Evolutionary conservation across 129 eudicot genomes (phyloP).

Genomic region (Apium graveolens): DNA sequence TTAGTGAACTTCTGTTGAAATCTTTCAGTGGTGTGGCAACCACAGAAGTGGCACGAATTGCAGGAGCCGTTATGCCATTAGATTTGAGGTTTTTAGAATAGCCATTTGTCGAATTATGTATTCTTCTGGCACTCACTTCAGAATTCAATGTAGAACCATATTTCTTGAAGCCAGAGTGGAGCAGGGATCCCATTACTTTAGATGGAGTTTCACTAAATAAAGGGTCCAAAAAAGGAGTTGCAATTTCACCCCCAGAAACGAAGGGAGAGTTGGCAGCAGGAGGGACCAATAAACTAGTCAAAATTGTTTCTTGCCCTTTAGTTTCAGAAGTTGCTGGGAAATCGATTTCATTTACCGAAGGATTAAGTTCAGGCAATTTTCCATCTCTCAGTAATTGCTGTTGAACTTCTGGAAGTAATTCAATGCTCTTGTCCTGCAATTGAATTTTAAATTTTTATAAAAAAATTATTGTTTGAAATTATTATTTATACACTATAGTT

Average conservation of each 20-base stretch:
- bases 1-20: slow-evolving; percentile 35
- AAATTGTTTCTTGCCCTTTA: slow-evolving; percentile 31
- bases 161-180: slow-evolving; percentile 11
- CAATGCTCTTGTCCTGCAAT: slow-evolving; percentile 58
- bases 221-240: slow-evolving; percentile 25
- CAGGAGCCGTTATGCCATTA: slow-evolving; percentile 29
- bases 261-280: slow-evolving; percentile 28
- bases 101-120: slow-evolving; percentile 21
- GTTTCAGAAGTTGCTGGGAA: slow-evolving; percentile 21
- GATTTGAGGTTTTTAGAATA: slow-evolving; percentile 26
- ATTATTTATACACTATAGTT: no score
- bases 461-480: not conserved
- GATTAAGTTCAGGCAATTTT: slow-evolving; percentile 36
- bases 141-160: slow-evolving; percentile 25
- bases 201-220: slow-evolving; percentile 21
- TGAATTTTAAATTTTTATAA: not conserved
- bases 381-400: slow-evolving; percentile 69
- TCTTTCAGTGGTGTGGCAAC: slow-evolving; percentile 31
- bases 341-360: slow-evolving; percentile 15
- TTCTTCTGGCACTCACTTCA: slow-evolving; percentile 19
- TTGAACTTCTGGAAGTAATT: slow-evolving; percentile 75
- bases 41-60: slow-evolving; percentile 15
- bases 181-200: slow-evolving; percentile 25
- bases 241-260: slow-evolving; percentile 17
- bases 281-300: slow-evolving; percentile 28